A percentile compares a stretch with the other conserved stretches of the same genome.
phyloP scores from a whole-genome alignment of 163 green algal genomes.

The Prototheca wickerhamii region DNA sequence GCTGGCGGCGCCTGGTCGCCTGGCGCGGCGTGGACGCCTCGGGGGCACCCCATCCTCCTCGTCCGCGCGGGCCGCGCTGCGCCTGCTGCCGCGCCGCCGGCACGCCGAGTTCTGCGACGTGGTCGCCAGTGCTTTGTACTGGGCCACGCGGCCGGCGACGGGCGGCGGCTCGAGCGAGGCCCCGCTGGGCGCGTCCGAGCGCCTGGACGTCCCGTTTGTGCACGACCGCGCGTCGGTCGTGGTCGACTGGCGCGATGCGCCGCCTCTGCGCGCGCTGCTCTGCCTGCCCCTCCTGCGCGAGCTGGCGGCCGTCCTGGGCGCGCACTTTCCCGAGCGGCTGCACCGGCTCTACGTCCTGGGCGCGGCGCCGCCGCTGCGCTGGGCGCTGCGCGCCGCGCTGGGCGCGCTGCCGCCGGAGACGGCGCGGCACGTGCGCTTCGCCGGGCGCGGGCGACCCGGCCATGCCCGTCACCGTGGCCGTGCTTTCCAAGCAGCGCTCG shows the following conservation, averaged over 20 bases:
- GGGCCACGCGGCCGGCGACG: too few relatives aligned
- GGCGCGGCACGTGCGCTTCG: conserved; percentile 9
- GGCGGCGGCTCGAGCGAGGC: too few relatives aligned
- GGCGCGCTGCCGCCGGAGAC: conserved; percentile 24
- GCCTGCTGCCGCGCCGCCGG: conserved; percentile 17
- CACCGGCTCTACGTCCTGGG: conserved; percentile 37
- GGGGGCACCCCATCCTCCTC: conserved; percentile 37
- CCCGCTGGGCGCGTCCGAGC: too few relatives aligned
- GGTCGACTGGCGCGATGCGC: conserved; percentile 31
- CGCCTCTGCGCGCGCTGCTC: conserved; percentile 18
- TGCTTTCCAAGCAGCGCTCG: conserved; percentile 12
- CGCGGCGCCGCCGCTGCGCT: conserved; percentile 27
- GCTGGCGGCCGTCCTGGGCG: conserved; percentile 17
- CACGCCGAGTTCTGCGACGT: conserved; percentile 17
- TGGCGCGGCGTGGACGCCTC: conserved; percentile 30
- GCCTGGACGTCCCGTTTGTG: too few relatives aligned
- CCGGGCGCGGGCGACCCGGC: not conserved
- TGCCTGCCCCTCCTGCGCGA: conserved; percentile 28
- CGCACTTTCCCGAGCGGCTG: conserved; percentile 26
- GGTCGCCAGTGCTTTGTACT: conserved; percentile 19
- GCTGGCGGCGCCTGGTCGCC: conserved; percentile 33
- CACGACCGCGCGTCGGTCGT: conserved; percentile 19
- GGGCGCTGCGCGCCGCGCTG: conserved; percentile 22
- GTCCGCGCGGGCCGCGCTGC: conserved; percentile 26
- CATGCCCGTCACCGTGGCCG: conserved; percentile 25